Conservation (phyloP, 164 flowering plant species). For the Chimonanthus praecox region DNA sequence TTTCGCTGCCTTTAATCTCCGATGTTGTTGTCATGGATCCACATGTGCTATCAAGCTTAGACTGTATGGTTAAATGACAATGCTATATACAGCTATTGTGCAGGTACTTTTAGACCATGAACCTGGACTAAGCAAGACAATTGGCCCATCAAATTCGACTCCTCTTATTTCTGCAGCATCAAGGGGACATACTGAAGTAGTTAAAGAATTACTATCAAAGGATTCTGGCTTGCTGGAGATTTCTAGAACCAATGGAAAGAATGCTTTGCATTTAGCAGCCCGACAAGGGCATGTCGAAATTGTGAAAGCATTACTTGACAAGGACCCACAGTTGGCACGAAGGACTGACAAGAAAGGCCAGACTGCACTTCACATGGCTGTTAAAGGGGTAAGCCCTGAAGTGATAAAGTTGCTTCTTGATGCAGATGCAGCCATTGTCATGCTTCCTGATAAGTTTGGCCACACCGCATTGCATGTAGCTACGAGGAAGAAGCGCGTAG, state of each 20-base stretch:
- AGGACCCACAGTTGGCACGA: conserved; percentile 72
- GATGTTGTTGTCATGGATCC: background rate
- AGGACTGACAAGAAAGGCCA: conserved; percentile 86
- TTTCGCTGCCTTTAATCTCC: background rate
- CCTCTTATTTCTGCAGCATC: conserved; percentile 83
- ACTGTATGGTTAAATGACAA: conserved; percentile 6
- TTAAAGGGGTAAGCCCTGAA: conserved; percentile 67
- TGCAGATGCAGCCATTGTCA: conserved; percentile 81
- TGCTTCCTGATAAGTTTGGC: conserved; percentile 81
- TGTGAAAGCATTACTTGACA: conserved; percentile 61
- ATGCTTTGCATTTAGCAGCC: conserved; percentile 75
- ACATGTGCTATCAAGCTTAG: background rate
- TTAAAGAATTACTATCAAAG: conserved; percentile 52
- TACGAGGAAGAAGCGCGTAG: conserved; percentile 75
- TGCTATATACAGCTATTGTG: conserved; percentile 53
- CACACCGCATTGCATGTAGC: conserved; percentile 85
- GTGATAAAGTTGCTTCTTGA: conserved; percentile 70
- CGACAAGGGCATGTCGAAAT: conserved; percentile 79
- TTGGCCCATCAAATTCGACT: conserved; percentile 63
- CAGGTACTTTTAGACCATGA: conserved; percentile 66
- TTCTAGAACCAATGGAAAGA: conserved; percentile 68
- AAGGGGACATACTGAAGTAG: conserved; percentile 69
- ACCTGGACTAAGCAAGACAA: conserved; percentile 48
- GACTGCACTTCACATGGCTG: conserved; percentile 89
- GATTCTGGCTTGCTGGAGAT: conserved; percentile 62